Percentiles rank a stretch among this genome's conserved stretches.
phyloP scores from a whole-genome alignment of 345 rosid genomes.

The Fremontodendron californicum region DNA sequence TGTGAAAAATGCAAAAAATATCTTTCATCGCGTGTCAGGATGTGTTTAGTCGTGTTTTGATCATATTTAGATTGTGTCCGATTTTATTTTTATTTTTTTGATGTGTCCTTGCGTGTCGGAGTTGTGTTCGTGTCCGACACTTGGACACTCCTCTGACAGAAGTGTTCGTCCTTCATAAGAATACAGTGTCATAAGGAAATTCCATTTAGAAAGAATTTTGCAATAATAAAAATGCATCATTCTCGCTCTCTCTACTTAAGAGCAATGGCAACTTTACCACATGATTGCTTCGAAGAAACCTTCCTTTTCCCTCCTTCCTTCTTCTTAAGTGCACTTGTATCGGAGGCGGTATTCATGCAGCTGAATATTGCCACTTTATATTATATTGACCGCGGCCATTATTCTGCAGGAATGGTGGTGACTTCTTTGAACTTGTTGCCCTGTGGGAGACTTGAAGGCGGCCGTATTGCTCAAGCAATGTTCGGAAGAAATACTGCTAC shows the following conservation, averaged over 20 bases:
- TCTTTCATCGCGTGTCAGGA: too few relatives aligned
- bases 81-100: too few relatives aligned
- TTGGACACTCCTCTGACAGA: too few relatives aligned
- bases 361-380: background rate
- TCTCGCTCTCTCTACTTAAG: background rate
- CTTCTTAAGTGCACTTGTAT: background rate
- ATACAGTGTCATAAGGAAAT: background rate
- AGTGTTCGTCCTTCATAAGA: too few relatives aligned
- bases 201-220: background rate
- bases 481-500: slow-evolving; percentile 79
- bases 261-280: background rate
- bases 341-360: background rate
- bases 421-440: slow-evolving; percentile 89
- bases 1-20: too few relatives aligned
- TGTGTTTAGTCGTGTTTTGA: too few relatives aligned
- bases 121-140: too few relatives aligned
- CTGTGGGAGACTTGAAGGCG: slow-evolving; percentile 94
- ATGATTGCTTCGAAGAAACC: background rate
- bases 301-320: background rate
- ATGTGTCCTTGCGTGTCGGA: too few relatives aligned
- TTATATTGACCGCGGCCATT: background rate
- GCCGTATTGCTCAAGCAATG: slow-evolving; percentile 93
- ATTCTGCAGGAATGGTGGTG: slow-evolving; percentile 79
- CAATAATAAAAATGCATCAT: background rate
- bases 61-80: too few relatives aligned